These are phyloP conservation scores for Cordyceps fumosorosea DNA, from an alignment of 2,329 filamentous ascomycete species.

Conservation along the genomic window DNA sequence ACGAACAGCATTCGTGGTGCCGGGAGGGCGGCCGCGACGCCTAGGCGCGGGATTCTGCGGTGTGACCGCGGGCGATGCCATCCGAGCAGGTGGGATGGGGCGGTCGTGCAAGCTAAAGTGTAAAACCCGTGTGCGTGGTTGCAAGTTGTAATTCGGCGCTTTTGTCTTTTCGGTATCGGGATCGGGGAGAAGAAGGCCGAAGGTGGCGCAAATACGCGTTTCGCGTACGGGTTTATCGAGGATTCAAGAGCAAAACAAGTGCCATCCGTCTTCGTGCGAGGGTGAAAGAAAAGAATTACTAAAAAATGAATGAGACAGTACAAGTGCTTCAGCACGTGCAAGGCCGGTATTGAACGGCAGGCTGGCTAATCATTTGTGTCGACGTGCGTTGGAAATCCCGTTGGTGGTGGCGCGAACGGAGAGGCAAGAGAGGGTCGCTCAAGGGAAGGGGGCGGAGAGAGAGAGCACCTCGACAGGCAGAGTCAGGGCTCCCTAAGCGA, in stretches of 20 bases:
- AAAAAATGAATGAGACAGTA: not conserved
- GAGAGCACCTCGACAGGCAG: not conserved
- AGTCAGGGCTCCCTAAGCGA: not conserved
- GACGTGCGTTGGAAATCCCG: not conserved
- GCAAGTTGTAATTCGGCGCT: too few species aligned
- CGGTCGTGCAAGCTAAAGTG: too few species aligned
- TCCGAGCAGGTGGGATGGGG: not conserved
- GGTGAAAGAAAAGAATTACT: not conserved
- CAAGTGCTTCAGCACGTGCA: not conserved
- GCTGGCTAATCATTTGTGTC: slow-evolving; percentile 2
- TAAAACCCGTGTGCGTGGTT: not conserved
- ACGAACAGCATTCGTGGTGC: slow-evolving; percentile 35
- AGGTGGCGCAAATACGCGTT: not conserved
- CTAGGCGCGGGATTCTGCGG: slow-evolving; percentile 33
- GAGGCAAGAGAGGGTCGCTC: not conserved
- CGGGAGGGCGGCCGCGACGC: slow-evolving; percentile 41
- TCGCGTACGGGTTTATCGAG: slow-evolving; percentile 1
- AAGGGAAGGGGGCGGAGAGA: slow-evolving; percentile 1
- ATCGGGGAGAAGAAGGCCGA: not conserved
- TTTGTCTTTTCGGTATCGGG: not conserved
- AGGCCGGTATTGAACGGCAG: not conserved
- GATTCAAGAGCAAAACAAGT: not conserved
- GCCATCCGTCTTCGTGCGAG: not conserved
- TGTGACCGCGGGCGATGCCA: slow-evolving; percentile 31
- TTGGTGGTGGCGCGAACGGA: not conserved